Evolutionary conservation across 345 rosid species (phyloP).

Genomic region (Citrus unshiu): DNA sequence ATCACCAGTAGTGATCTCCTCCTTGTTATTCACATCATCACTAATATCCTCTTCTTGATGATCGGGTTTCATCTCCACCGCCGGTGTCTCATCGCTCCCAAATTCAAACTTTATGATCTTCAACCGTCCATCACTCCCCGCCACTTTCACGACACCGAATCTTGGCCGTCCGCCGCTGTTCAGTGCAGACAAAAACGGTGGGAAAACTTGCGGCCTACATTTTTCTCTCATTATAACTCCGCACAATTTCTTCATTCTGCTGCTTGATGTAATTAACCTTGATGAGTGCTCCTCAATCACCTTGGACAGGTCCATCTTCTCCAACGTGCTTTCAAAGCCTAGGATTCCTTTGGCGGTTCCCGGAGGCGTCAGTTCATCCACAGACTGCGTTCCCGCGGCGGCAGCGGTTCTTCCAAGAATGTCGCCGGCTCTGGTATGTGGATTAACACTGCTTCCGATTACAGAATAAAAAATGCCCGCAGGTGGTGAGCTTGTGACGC

Average conservation of each 20-base stretch:
- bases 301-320: neutral
- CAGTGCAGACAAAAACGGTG: constrained; percentile 32
- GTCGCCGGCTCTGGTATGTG: neutral
- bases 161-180: constrained; percentile 38
- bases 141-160: constrained; percentile 26
- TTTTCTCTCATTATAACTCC: constrained; percentile 6
- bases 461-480: neutral
- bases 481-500: neutral
- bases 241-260: neutral
- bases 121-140: constrained; percentile 31
- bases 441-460: too few relatives aligned
- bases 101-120: neutral
- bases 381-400: neutral
- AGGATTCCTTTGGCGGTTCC: neutral
- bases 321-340: neutral
- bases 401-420: neutral
- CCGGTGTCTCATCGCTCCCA: too few relatives aligned
- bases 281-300: neutral
- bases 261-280: neutral
- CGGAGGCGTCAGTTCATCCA: neutral
- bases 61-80: constrained; percentile 1
- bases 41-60: constrained; percentile 5
- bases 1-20: too few relatives aligned
- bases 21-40: too few relatives aligned
- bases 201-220: constrained; percentile 17